Conservation (phyloP, 352 stramenopile species). For the Pythium oligandrum region DNA sequence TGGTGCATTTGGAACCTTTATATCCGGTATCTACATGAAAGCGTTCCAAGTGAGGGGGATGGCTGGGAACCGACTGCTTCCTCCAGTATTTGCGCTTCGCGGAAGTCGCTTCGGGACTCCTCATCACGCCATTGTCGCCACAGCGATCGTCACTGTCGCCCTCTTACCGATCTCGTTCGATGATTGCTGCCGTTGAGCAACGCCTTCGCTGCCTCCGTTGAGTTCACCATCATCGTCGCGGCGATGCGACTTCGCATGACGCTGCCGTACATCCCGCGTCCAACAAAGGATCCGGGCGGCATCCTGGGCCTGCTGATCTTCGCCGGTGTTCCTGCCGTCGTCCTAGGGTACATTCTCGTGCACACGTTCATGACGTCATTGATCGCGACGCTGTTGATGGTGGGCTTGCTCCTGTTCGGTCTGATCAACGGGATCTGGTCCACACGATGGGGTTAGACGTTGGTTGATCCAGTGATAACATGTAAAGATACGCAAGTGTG, state of each 20-base stretch:
- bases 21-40: conserved; percentile 88
- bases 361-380: conserved; percentile 10
- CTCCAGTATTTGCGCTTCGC: conserved; percentile 65
- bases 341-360: conserved; percentile 15
- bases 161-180: conserved; percentile 47
- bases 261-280: conserved; percentile 60
- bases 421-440: conserved; percentile 22
- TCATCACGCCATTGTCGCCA: conserved; percentile 35
- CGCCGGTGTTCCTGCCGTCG: conserved; percentile 2
- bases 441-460: no score
- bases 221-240: conserved; percentile 85
- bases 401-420: conserved; percentile 31
- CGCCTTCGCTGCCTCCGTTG: conserved; percentile 77
- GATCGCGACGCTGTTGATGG: conserved; percentile 23
- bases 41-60: conserved; percentile 79
- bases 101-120: conserved; percentile 32
- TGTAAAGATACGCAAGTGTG: no score
- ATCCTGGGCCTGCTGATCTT: conserved; percentile 22
- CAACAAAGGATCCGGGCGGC: conserved; percentile 32
- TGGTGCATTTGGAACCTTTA: conserved; percentile 85
- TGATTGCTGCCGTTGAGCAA: conserved; percentile 83
- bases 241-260: conserved; percentile 83
- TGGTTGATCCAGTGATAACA: no score
- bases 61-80: conserved; percentile 79
- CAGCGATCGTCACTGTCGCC: conserved; percentile 26